phyloP scores from a whole-genome alignment of 805 yeast genomes.

The Candida caryicola region DNA sequence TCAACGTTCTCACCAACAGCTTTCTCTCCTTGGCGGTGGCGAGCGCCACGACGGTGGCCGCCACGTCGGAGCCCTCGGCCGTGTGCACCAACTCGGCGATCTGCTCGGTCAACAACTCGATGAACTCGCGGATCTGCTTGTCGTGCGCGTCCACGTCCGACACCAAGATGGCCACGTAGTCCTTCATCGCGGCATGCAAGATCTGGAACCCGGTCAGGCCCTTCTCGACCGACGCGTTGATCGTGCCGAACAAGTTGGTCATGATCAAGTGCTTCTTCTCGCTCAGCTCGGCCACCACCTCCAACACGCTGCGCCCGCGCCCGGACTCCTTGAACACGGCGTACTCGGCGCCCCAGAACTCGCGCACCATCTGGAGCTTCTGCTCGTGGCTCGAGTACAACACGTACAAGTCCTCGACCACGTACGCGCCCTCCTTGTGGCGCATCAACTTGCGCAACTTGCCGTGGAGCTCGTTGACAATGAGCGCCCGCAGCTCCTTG shows the following conservation, averaged over 20 bases:
- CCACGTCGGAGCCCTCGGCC: slow-evolving; percentile 90
- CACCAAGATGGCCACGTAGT: slow-evolving; percentile 71
- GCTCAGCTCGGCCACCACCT: slow-evolving; percentile 61
- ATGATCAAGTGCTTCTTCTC: slow-evolving; percentile 78
- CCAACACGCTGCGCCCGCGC: slow-evolving; percentile 57
- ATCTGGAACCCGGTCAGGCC: slow-evolving; percentile 96
- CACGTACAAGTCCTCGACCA: slow-evolving; percentile 87
- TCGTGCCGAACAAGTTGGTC: slow-evolving; percentile 74
- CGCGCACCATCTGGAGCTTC: slow-evolving; percentile 86
- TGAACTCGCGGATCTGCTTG: slow-evolving; percentile 72
- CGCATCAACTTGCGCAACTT: slow-evolving; percentile 87
- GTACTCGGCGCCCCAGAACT: slow-evolving; percentile 95
- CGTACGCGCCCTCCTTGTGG: slow-evolving; percentile 97
- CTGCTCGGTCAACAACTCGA: slow-evolving; percentile 81
- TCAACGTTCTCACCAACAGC: slow-evolving; percentile 64
- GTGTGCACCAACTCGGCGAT: slow-evolving; percentile 95
- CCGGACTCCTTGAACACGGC: slow-evolving; percentile 84
- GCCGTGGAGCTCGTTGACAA: slow-evolving; percentile 86
- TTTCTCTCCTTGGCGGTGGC: slow-evolving; percentile 94
- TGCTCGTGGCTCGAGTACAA: slow-evolving; percentile 83
- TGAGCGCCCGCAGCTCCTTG: slow-evolving; percentile 68
- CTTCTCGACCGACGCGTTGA: slow-evolving; percentile 86
- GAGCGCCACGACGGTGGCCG: slow-evolving; percentile 70
- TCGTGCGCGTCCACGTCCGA: slow-evolving; percentile 42
- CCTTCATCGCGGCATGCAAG: slow-evolving; percentile 93